Conservation (phyloP, 371 early-diverging fungal species). For the Ordospora pajunii region DNA sequence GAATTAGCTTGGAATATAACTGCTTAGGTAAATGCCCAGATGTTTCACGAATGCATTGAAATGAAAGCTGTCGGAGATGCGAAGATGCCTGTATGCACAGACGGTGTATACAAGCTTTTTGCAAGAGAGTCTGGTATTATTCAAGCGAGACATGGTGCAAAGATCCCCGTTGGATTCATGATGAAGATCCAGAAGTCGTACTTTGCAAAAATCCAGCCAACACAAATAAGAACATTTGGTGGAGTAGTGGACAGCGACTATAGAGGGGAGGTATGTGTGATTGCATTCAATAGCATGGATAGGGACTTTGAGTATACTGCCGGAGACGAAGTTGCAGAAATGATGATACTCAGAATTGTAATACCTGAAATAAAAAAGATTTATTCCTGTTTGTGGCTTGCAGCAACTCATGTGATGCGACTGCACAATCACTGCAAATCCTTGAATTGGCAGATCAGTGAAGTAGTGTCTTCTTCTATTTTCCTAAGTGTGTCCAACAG, state of each 20-base stretch:
- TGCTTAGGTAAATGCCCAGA: background rate
- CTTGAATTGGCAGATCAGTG: constrained; percentile 29
- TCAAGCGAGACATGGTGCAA: background rate
- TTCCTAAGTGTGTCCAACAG: constrained; percentile 18
- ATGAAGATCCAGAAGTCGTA: constrained; percentile 29
- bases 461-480: constrained; percentile 22
- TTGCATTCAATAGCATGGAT: constrained; percentile 38
- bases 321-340: constrained; percentile 52
- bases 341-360: constrained; percentile 33
- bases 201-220: constrained; percentile 18
- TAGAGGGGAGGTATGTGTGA: constrained; percentile 53
- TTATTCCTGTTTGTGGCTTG: background rate
- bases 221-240: constrained; percentile 38
- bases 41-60: background rate
- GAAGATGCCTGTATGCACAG: background rate
- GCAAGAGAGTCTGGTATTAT: constrained; percentile 18
- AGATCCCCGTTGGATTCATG: constrained; percentile 31
- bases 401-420: background rate
- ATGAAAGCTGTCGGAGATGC: background rate
- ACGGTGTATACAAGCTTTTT: constrained; percentile 36
- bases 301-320: constrained; percentile 23
- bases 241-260: constrained; percentile 60
- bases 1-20: background rate
- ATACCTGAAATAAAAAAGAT: constrained; percentile 23
- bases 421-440: background rate